A percentile compares a stretch with the other conserved stretches of the same genome.
phyloP scores from a whole-genome alignment of 2,329 filamentous ascomycete genomes.

The Calycina herbarum region DNA sequence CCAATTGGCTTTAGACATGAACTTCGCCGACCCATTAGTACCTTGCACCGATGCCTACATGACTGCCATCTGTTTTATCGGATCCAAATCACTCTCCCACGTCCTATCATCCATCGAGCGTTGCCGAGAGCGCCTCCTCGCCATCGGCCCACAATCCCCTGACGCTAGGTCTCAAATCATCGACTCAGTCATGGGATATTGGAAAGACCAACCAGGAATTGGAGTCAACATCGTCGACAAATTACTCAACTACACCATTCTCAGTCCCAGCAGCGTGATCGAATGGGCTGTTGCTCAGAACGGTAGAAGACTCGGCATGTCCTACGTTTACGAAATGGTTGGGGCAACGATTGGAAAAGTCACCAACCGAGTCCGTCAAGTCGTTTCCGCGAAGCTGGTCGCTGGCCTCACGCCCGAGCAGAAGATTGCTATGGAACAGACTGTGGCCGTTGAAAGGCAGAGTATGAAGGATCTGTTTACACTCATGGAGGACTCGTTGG shows the following conservation, averaged over 20 bases:
- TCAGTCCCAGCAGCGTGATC: constrained; percentile 81
- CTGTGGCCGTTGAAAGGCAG: constrained; percentile 66
- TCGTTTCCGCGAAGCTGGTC: constrained; percentile 64
- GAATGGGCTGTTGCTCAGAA: constrained; percentile 79
- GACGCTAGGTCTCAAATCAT: constrained; percentile 85
- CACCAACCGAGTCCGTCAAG: constrained; percentile 79
- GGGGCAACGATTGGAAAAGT: constrained; percentile 88
- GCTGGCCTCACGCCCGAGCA: constrained; percentile 53
- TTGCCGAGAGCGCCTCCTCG: constrained; percentile 83
- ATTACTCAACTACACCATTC: constrained; percentile 93
- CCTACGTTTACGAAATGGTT: constrained; percentile 87
- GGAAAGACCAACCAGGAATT: constrained; percentile 87
- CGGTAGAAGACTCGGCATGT: constrained; percentile 63
- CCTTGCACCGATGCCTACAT: constrained; percentile 92
- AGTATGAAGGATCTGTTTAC: constrained; percentile 79
- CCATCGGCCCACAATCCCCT: constrained; percentile 73
- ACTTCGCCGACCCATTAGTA: constrained; percentile 72
- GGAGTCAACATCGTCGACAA: constrained; percentile 94
- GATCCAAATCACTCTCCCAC: constrained; percentile 93
- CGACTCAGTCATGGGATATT: constrained; percentile 86
- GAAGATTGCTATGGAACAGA: constrained; percentile 56
- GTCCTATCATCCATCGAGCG: constrained; percentile 95
- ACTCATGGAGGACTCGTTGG: constrained; percentile 75
- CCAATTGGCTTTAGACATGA: constrained; percentile 68
- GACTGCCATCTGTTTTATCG: constrained; percentile 89